Conservation (phyloP, 306 rosid genomes). For the Vicia villosa region DNA sequence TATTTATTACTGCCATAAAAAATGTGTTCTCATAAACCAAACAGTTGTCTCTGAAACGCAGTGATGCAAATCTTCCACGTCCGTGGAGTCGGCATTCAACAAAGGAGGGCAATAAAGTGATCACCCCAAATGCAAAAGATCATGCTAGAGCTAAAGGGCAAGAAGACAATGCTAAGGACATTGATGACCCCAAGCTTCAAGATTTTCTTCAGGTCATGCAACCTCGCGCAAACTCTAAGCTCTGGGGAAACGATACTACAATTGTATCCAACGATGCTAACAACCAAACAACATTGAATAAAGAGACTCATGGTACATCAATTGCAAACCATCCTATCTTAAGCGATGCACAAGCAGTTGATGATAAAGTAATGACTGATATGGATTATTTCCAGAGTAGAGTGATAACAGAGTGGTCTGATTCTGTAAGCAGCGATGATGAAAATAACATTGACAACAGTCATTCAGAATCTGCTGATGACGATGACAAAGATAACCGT, state of each 20-base stretch:
- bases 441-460: slow-evolving; percentile 34
- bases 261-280: slow-evolving; percentile 36
- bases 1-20: background rate
- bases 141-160: slow-evolving; percentile 39
- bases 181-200: slow-evolving; percentile 60
- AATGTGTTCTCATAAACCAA: background rate
- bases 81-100: slow-evolving; percentile 71
- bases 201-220: slow-evolving; percentile 89
- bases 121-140: slow-evolving; percentile 37
- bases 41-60: slow-evolving; percentile 67
- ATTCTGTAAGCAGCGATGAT: slow-evolving; percentile 60
- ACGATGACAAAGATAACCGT: slow-evolving; percentile 40
- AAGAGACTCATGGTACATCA: slow-evolving; percentile 32
- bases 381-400: slow-evolving; percentile 85
- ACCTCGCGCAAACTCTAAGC: slow-evolving; percentile 70
- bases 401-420: slow-evolving; percentile 79
- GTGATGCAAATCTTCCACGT: slow-evolving; percentile 78
- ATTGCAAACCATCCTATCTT: slow-evolving; percentile 35
- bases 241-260: slow-evolving; percentile 79
- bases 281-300: slow-evolving; percentile 41
- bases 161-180: slow-evolving; percentile 34
- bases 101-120: slow-evolving; percentile 49
- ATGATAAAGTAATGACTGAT: no score
- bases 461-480: no score
- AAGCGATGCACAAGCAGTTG: slow-evolving; percentile 36